Conservation (phyloP, 148 eudicot species). For the Rhododendron ovatum region DNA sequence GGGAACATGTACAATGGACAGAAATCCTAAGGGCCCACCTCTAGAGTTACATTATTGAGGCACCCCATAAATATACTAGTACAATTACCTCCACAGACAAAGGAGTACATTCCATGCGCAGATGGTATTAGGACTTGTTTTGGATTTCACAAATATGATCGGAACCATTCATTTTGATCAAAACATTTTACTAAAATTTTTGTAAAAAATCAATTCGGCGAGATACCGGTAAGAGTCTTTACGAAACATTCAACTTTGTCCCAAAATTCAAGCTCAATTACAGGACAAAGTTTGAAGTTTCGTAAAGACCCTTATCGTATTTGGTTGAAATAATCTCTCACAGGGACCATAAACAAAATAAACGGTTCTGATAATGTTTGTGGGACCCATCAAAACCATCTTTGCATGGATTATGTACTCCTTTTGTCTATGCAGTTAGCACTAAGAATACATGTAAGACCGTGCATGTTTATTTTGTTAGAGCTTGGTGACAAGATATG, state of each 20-base stretch:
- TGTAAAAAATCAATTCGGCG: too few species aligned
- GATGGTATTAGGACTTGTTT: too few species aligned
- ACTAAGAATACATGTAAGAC: neutral
- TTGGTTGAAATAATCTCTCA: neutral
- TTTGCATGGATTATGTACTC: neutral
- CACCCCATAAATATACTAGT: neutral
- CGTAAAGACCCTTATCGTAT: fast-evolving
- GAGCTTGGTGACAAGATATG: neutral
- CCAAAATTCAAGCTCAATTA: neutral
- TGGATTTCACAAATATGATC: neutral
- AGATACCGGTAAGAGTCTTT: neutral
- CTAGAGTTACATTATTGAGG: neutral
- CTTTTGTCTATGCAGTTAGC: too few species aligned
- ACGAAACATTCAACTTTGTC: neutral
- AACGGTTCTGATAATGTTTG: too few species aligned
- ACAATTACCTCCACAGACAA: neutral
- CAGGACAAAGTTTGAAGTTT: neutral
- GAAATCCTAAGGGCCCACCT: neutral
- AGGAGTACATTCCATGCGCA: too few species aligned
- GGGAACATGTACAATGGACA: neutral
- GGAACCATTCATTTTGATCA: neutral
- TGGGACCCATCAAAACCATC: too few species aligned
- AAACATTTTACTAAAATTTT: too few species aligned
- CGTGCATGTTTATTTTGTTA: neutral
- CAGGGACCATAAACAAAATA: too few species aligned